Conservation (phyloP, 768 basidiomycete species). For the Leccinellum luteum region DNA sequence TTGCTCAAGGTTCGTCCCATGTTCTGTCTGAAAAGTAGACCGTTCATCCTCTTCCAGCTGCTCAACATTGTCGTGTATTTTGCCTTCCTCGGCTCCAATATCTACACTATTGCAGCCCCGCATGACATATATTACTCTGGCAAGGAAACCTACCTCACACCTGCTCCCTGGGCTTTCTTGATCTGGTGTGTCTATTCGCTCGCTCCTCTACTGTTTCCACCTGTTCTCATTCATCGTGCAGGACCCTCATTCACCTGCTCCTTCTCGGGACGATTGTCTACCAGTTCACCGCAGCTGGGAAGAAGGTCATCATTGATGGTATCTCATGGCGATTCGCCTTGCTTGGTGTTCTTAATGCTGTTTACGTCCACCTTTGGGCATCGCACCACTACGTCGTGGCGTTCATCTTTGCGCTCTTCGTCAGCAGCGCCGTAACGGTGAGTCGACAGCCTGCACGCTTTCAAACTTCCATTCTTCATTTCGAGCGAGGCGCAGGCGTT, state of each 20-base stretch:
- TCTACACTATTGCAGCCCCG: slow-evolving; percentile 81
- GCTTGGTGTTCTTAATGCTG: slow-evolving; percentile 80
- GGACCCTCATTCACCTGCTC: slow-evolving; percentile 87
- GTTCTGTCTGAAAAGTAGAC: background rate
- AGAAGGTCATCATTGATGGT: slow-evolving; percentile 78
- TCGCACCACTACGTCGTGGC: slow-evolving; percentile 72
- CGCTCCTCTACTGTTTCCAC: background rate
- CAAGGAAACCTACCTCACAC: slow-evolving; percentile 91
- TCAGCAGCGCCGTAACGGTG: slow-evolving; percentile 67
- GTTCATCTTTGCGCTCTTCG: slow-evolving; percentile 85
- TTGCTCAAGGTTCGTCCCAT: slow-evolving; percentile 62
- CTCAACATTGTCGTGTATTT: slow-evolving; percentile 82
- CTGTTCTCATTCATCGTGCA: slow-evolving; percentile 29
- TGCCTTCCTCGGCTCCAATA: slow-evolving; percentile 85
- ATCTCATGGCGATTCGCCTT: slow-evolving; percentile 91
- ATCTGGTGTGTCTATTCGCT: slow-evolving; percentile 59
- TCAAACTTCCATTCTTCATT: slow-evolving; percentile 16
- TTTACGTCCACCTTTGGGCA: slow-evolving; percentile 90
- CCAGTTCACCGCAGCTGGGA: slow-evolving; percentile 79
- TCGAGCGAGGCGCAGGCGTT: slow-evolving; percentile 2
- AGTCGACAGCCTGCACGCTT: slow-evolving; percentile 10
- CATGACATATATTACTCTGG: slow-evolving; percentile 66
- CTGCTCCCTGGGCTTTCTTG: slow-evolving; percentile 90
- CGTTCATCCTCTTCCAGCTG: slow-evolving; percentile 40
- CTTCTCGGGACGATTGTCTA: slow-evolving; percentile 90